Conservation (phyloP, 805 yeast genomes). For the Kluyveromyces starmeri region DNA sequence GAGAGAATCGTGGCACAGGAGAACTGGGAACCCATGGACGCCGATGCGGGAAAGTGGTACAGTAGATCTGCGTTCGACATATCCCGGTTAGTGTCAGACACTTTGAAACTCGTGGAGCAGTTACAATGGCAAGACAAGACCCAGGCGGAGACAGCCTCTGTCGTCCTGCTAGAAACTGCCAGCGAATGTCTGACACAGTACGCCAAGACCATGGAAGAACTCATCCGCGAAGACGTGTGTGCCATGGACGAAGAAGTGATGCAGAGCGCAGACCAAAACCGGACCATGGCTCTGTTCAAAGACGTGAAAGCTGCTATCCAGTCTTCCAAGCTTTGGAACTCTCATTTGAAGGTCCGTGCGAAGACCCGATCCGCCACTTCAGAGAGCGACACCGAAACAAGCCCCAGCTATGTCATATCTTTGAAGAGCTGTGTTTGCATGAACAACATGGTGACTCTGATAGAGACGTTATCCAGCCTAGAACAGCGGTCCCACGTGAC, state of each 20-base stretch:
- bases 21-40: conserved; percentile 43
- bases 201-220: conserved; percentile 30
- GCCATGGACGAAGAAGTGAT: conserved; percentile 10
- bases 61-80: conserved; percentile 63
- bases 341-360: neutral
- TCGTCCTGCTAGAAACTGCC: conserved; percentile 51
- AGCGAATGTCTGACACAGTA: conserved; percentile 52
- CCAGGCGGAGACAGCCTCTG: conserved; percentile 55
- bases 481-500: conserved; percentile 10
- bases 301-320: conserved; percentile 46
- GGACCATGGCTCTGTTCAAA: conserved; percentile 36
- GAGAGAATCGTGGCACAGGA: conserved; percentile 52
- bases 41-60: conserved; percentile 32
- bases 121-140: conserved; percentile 58
- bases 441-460: conserved; percentile 52
- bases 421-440: conserved; percentile 62
- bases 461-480: conserved; percentile 38
- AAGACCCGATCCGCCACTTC: neutral
- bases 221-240: conserved; percentile 36
- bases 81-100: conserved; percentile 52
- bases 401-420: neutral
- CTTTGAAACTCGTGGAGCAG: conserved; percentile 45
- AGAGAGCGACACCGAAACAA: neutral
- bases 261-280: conserved; percentile 9
- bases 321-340: conserved; percentile 24